Percentiles rank a stretch among this genome's conserved stretches.
phyloP scores from a whole-genome alignment of 1,284 basidiomycete species.

The Schizophyllum commune region DNA sequence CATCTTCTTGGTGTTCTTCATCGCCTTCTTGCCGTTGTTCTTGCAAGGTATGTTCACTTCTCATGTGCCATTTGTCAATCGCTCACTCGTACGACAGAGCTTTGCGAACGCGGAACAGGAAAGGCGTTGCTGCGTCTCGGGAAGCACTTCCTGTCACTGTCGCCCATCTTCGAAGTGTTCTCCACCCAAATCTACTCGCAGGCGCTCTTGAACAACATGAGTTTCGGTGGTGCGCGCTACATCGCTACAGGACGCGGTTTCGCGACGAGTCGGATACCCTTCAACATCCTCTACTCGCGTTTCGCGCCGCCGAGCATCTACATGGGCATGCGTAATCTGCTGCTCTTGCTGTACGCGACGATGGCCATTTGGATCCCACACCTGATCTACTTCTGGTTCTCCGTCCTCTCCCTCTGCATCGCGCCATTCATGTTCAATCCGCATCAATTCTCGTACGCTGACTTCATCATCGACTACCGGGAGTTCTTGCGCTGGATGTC shows the following conservation, averaged over 20 bases:
- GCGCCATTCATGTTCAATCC: conserved; percentile 98
- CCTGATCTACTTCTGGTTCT: conserved; percentile 97
- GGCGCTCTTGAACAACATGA: conserved; percentile 90
- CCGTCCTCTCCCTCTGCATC: conserved; percentile 83
- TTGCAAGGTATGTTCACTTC: conserved; percentile 67
- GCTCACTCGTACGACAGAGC: conserved; percentile 43
- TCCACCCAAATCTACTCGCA: conserved; percentile 96
- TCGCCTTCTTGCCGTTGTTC: conserved; percentile 92
- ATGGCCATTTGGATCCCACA: conserved; percentile 89
- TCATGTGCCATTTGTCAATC: background rate
- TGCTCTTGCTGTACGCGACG: conserved; percentile 84
- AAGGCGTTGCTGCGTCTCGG: conserved; percentile 88
- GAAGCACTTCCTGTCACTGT: conserved; percentile 92
- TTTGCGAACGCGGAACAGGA: conserved; percentile 90
- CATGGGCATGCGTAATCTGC: conserved; percentile 89
- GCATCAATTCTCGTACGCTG: conserved; percentile 91
- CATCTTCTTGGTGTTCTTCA: conserved; percentile 96
- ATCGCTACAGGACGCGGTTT: conserved; percentile 97
- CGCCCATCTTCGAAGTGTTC: conserved; percentile 95
- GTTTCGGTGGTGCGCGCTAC: conserved; percentile 93
- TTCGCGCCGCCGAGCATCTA: conserved; percentile 98
- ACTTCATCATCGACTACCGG: conserved; percentile 97
- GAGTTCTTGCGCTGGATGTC: conserved; percentile 98
- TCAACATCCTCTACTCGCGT: conserved; percentile 92
- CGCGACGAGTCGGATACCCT: conserved; percentile 89